Base-by-base conservation (phyloP, 306 rosid species). In the Dalbergia oliveri region DNA sequence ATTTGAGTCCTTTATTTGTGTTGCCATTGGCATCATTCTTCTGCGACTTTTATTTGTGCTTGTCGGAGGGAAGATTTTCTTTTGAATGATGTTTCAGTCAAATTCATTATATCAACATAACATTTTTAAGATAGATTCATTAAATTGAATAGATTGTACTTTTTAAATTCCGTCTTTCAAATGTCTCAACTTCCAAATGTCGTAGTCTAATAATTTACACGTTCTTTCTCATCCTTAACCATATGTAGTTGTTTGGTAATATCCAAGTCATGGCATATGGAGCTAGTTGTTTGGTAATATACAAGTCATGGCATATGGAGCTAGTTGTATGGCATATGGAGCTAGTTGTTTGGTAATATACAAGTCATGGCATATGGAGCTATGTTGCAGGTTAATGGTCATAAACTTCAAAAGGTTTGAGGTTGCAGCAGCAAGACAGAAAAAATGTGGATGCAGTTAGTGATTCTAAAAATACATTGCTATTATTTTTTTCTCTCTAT, bases 161-260 rank as follows among this genome's bases (percentile, higher is more conserved):
- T 47, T 66, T 56, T 69, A 31, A 62, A 43, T 47, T 77, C 31
- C 1, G 61, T 56, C 21, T 58, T 33, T 2, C 6, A 37, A 58
- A 44, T 72, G 18, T 57, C 44, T 31, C 45, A 60, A 44, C 23
- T 62, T 75, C 11, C 56, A 12, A 62, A 37, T 71, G 31, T 56
- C 68, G 41, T 57, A 33, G 63, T 33, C 61, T 54, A 66, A 78
- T 72, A 26, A 26, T 26, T 51, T 76, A 16, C 81, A 59, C 84
- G 71, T 47, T 74, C n/a, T n/a, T n/a, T 66, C 54, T 83, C 2
- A 72, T 85, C 95, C 96, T 89, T 90, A 85, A 90, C 90, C 44
- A 19, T 72, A 73, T 70, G 13, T 83, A 84, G 90, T 82, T 75
- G 45, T 26, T 26, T 26, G 86, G 84, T 69, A 61, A 62, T 70